Conservation (phyloP, 169 alveolate species). For the Plasmodium coatneyi region DNA sequence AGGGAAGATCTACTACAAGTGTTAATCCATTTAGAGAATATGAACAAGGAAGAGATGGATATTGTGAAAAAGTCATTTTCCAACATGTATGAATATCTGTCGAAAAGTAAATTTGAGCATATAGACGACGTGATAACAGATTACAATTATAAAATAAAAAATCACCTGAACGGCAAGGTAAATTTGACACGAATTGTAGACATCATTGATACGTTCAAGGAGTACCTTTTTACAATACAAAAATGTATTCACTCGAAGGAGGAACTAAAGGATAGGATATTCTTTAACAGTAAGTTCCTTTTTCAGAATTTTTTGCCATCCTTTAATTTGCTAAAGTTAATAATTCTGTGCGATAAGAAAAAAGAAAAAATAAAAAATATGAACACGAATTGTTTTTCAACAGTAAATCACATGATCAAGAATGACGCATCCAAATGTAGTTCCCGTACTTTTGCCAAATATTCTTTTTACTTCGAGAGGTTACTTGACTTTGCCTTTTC, state of each 20-base stretch:
- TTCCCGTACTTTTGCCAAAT: slow-evolving; percentile 40
- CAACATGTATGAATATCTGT: slow-evolving; percentile 60
- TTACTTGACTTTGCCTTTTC: slow-evolving; percentile 56
- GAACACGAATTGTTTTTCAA: slow-evolving; percentile 45
- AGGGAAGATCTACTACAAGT: not conserved
- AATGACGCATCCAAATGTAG: slow-evolving; percentile 1
- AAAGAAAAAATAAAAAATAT: slow-evolving; percentile 37
- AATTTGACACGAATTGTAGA: slow-evolving; percentile 17
- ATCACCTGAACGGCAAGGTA: slow-evolving; percentile 13
- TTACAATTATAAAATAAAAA: slow-evolving; percentile 29
- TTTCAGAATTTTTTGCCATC: slow-evolving; percentile 72
- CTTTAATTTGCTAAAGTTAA: slow-evolving; percentile 30
- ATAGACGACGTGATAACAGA: slow-evolving; percentile 37
- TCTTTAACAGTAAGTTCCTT: slow-evolving; percentile 26
- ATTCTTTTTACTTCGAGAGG: slow-evolving; percentile 64
- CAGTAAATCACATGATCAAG: slow-evolving; percentile 44
- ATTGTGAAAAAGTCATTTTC: slow-evolving; percentile 24
- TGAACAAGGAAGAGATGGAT: slow-evolving; percentile 29
- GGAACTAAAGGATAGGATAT: slow-evolving; percentile 20
- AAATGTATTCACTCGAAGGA: slow-evolving; percentile 47
- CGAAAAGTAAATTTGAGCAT: slow-evolving; percentile 20
- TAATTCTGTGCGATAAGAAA: slow-evolving; percentile 59
- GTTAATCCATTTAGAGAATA: slow-evolving; percentile 10
- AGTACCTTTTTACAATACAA: slow-evolving; percentile 17
- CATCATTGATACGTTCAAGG: slow-evolving; percentile 68